Percentiles rank a stretch among this genome's conserved stretches.
phyloP scores from a whole-genome alignment of 2,329 filamentous ascomycete species.

The Geosmithia putterillii region DNA sequence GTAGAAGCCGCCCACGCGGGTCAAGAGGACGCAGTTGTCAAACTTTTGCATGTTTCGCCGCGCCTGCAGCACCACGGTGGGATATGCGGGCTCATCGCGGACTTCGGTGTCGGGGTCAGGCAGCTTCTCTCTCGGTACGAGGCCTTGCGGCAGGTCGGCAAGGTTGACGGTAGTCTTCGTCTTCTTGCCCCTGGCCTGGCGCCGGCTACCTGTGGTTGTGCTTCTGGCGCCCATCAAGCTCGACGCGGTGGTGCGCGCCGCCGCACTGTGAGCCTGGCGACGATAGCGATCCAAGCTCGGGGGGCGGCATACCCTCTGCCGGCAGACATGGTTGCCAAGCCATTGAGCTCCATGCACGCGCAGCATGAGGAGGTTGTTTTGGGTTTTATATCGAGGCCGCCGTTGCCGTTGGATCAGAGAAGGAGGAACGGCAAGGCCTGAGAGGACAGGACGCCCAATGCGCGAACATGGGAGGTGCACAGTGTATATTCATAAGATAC shows the following conservation, averaged over 20 bases:
- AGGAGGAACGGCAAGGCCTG: neutral
- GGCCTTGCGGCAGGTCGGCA: conserved; percentile 44
- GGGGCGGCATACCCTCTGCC: neutral
- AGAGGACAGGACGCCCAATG: neutral
- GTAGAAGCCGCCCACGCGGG: conserved; percentile 90
- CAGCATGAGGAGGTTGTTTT: neutral
- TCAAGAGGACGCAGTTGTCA: conserved; percentile 80
- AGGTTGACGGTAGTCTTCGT: conserved; percentile 40
- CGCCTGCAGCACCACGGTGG: conserved; percentile 80
- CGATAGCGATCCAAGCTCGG: neutral
- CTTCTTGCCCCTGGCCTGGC: conserved; percentile 36
- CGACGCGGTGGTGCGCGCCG: neutral
- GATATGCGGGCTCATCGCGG: conserved; percentile 47
- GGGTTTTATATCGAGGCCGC: neutral
- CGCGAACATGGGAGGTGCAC: neutral
- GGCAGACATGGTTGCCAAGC: neutral
- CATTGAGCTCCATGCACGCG: neutral
- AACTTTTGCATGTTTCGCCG: conserved; percentile 84
- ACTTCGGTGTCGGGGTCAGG: conserved; percentile 26
- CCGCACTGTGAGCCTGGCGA: neutral
- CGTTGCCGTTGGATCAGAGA: neutral
- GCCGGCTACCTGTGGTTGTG: no score
- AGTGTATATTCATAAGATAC: neutral
- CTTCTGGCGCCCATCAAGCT: neutral
- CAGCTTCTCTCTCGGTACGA: conserved; percentile 17